Conservation (phyloP, 495 filamentous ascomycete genomes). For the Hypoxylon subgilvum region DNA sequence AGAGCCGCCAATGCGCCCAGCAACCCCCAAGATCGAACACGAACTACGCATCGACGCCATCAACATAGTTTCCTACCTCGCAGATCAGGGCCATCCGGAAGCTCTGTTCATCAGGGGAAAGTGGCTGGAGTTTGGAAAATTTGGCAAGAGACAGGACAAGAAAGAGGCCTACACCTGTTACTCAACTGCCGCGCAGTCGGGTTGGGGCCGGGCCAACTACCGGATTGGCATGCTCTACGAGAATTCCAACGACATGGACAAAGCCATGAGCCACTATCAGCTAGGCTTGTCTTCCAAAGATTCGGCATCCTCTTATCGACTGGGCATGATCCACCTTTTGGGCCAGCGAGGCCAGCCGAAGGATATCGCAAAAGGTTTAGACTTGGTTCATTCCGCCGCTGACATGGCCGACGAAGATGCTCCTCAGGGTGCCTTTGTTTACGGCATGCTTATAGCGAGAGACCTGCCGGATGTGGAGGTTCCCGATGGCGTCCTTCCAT, state of each 20-base stretch:
- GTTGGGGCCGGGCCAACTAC: conserved; percentile 94
- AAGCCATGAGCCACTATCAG: conserved; percentile 88
- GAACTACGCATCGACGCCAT: conserved; percentile 86
- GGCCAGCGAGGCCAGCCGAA: conserved; percentile 89
- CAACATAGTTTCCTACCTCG: conserved; percentile 86
- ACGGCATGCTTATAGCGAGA: conserved; percentile 90
- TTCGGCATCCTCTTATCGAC: conserved; percentile 90
- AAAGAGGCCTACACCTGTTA: conserved; percentile 91
- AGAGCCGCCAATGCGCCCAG: conserved; percentile 68
- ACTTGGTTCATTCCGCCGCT: conserved; percentile 81
- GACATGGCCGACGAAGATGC: conserved; percentile 95
- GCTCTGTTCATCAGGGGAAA: conserved; percentile 94
- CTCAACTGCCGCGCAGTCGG: conserved; percentile 80
- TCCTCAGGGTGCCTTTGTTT: conserved; percentile 95
- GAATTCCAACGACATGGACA: conserved; percentile 84
- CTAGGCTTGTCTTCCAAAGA: conserved; percentile 77
- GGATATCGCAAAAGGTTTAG: conserved; percentile 77
- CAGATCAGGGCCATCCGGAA: conserved; percentile 89
- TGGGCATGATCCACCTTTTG: conserved; percentile 97
- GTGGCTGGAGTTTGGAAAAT: conserved; percentile 98
- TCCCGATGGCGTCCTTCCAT: conserved; percentile 71
- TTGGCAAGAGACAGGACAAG: conserved; percentile 84
- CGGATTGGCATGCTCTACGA: conserved; percentile 98
- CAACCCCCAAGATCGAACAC: conserved; percentile 85
- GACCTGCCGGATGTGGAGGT: conserved; percentile 88